phyloP scores from a whole-genome alignment of 1,139 yeast species.

The Candida labiduridarum region DNA sequence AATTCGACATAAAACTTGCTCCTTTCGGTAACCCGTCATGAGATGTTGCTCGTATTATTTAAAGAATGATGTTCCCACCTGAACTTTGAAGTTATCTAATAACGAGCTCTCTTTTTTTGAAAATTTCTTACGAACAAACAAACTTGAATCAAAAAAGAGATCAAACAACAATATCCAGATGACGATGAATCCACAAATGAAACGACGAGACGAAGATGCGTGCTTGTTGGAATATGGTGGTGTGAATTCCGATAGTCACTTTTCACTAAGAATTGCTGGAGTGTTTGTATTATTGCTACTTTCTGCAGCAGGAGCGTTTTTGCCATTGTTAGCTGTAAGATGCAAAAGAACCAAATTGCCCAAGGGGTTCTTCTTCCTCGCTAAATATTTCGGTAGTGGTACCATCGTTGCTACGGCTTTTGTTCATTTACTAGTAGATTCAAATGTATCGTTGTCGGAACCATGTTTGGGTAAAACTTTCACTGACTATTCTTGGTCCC shows the following conservation, averaged over 20 bases:
- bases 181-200: neutral
- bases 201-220: neutral
- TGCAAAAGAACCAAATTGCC: conserved; percentile 27
- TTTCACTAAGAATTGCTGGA: conserved; percentile 21
- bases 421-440: conserved; percentile 36
- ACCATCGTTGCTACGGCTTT: conserved; percentile 41
- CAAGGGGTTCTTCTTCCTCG: conserved; percentile 27
- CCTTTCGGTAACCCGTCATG: too few species aligned
- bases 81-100: too few species aligned
- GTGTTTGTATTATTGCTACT: conserved; percentile 33
- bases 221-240: neutral
- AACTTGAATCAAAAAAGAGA: neutral
- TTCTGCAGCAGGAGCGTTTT: conserved; percentile 34
- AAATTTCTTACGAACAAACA: too few species aligned
- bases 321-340: conserved; percentile 29
- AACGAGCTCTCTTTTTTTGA: too few species aligned
- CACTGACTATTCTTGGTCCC: conserved; percentile 36
- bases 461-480: conserved; percentile 34
- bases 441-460: conserved; percentile 24
- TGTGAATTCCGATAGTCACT: neutral
- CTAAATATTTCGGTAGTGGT: conserved; percentile 35
- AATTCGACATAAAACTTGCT: too few species aligned
- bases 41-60: too few species aligned
- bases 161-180: neutral
- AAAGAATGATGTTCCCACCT: too few species aligned